These are phyloP conservation scores for Eragrostis nindensis DNA, from an alignment of 176 grass and related monocot genomes.

Conservation along the genomic window DNA sequence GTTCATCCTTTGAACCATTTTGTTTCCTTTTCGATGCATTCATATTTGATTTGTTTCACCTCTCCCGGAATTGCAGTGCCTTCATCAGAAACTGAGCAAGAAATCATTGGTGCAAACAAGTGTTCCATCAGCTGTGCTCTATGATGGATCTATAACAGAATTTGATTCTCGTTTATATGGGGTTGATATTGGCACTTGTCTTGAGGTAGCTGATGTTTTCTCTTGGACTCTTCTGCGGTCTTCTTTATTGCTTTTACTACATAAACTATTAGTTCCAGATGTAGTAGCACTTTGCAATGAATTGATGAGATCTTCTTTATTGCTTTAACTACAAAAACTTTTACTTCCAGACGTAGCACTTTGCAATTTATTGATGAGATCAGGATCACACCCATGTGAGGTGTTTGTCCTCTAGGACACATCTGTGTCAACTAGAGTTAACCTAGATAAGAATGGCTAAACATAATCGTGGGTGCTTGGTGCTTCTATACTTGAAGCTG, in stretches of 20 bases:
- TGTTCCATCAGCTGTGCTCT: constrained; percentile 64
- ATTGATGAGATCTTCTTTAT: not conserved
- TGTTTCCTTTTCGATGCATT: constrained; percentile 13
- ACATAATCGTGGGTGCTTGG: not conserved
- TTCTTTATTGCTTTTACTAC: too few species aligned
- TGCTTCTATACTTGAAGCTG: not conserved
- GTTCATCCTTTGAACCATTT: constrained; percentile 8
- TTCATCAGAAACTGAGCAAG: constrained; percentile 84
- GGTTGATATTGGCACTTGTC: constrained; percentile 82
- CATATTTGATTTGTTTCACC: constrained; percentile 12
- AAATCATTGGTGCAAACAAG: constrained; percentile 49
- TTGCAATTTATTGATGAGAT: not conserved
- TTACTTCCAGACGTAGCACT: constrained; percentile 5
- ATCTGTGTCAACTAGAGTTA: not conserved
- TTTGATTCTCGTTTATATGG: constrained; percentile 83
- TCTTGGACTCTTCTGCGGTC: too few species aligned
- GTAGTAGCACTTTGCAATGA: not conserved
- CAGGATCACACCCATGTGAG: not conserved
- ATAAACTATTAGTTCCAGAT: constrained; percentile 6
- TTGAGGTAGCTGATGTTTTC: constrained; percentile 70
- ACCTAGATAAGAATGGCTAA: not conserved
- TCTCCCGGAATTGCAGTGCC: constrained; percentile 54
- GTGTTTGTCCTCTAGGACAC: not conserved
- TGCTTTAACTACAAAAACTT: not conserved
- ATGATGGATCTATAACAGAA: constrained; percentile 83